phyloP scores from a whole-genome alignment of 768 basidiomycete genomes.

The Leccinum longicurvipes region DNA sequence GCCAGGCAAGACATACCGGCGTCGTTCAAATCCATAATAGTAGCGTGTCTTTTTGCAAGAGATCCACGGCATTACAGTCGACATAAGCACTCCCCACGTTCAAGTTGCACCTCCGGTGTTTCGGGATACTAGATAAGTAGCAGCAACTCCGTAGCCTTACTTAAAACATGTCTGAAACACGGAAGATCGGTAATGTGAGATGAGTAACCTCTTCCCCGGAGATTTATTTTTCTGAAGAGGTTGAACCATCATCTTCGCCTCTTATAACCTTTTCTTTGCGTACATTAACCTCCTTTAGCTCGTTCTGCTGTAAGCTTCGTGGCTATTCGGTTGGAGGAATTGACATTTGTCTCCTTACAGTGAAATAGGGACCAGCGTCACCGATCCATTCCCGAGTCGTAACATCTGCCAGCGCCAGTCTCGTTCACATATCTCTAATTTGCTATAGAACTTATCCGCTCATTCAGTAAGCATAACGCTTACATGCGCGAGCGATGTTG shows the following conservation, averaged over 20 bases:
- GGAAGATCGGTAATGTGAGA: background rate
- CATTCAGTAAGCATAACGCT: conserved; percentile 1
- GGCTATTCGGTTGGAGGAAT: background rate
- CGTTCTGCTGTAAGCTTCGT: conserved; percentile 8
- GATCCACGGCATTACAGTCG: no score
- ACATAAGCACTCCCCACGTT: no score
- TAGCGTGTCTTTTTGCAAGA: background rate
- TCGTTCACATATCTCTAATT: background rate
- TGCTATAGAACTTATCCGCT: background rate
- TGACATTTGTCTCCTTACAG: conserved; percentile 3
- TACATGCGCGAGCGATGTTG: conserved; percentile 5
- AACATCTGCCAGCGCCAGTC: conserved; percentile 16
- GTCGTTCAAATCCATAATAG: background rate
- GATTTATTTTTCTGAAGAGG: background rate
- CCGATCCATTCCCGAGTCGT: background rate
- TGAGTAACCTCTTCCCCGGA: background rate
- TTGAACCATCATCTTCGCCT: background rate
- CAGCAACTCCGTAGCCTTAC: background rate
- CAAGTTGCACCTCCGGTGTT: background rate
- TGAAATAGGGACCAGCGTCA: background rate
- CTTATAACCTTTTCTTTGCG: background rate
- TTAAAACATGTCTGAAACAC: background rate
- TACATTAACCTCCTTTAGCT: conserved; percentile 13
- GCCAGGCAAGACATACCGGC: no score
- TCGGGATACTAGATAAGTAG: background rate